Evolutionary conservation across 129 eudicot species (phyloP).

Genomic region (Kitagawia praeruptora): DNA sequence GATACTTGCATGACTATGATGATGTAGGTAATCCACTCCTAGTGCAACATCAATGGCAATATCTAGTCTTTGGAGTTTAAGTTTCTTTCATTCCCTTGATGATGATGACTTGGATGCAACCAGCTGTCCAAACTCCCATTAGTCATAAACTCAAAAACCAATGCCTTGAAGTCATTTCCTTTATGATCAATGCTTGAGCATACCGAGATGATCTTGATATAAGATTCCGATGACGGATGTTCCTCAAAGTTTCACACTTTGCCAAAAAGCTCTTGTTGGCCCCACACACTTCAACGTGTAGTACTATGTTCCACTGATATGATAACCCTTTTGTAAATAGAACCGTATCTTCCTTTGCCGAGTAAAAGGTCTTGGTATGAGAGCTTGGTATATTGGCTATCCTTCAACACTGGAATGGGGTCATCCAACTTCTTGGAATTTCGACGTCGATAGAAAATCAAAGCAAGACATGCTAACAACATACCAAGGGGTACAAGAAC

Average conservation of each 20-base stretch:
- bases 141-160: conserved; percentile 11
- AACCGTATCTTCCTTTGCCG: conserved; percentile 5
- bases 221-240: conserved; percentile 8
- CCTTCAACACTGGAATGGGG: background rate
- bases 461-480: background rate
- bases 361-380: conserved; percentile 4
- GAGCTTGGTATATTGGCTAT: background rate
- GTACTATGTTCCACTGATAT: background rate
- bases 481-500: background rate
- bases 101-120: background rate
- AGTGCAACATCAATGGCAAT: conserved; percentile 19
- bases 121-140: conserved; percentile 1
- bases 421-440: background rate
- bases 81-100: background rate
- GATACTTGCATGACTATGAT: conserved; percentile 4
- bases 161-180: conserved; percentile 4
- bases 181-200: conserved; percentile 3
- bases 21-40: conserved; percentile 27
- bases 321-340: conserved; percentile 1
- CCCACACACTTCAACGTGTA: background rate
- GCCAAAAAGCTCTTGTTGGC: conserved; percentile 11
- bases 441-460: background rate
- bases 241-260: conserved; percentile 10
- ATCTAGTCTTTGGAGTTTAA: conserved; percentile 3
- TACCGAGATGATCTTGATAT: background rate